phyloP scores from a whole-genome alignment of 345 rosid species.

The Aethionema arabicum region DNA sequence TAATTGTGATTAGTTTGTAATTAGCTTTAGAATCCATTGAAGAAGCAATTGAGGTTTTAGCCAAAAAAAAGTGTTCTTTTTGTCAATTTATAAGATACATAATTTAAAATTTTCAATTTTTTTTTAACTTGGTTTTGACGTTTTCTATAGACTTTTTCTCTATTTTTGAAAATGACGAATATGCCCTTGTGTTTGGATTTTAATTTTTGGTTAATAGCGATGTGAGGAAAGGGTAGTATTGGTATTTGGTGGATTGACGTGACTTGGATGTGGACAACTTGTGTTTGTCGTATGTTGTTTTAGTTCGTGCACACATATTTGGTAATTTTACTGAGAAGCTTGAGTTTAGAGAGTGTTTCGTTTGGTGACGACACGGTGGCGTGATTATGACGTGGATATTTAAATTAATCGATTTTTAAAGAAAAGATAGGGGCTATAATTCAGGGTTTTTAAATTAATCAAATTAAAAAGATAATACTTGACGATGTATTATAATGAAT shows the following conservation, averaged over 20 bases:
- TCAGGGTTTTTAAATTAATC: no score
- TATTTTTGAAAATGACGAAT: neutral
- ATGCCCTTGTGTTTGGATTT: neutral
- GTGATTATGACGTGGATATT: no score
- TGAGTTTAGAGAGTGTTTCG: no score
- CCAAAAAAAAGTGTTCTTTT: neutral
- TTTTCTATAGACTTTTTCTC: neutral
- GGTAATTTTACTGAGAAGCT: no score
- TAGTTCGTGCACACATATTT: neutral
- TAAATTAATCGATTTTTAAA: no score
- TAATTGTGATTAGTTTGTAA: neutral
- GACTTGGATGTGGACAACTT: neutral
- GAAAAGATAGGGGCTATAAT: no score
- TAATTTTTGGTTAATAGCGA: neutral
- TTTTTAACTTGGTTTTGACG: neutral
- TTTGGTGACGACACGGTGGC: no score
- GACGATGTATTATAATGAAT: no score
- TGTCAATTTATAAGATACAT: slow-evolving; percentile 10
- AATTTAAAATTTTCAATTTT: neutral
- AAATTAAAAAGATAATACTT: no score
- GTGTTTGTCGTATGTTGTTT: slow-evolving; percentile 8
- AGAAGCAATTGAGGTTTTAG: neutral
- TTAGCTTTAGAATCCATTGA: slow-evolving; percentile 10
- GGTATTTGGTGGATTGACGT: no score
- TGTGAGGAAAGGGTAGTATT: no score